Percentiles rank a stretch among this genome's conserved stretches.
These are phyloP conservation scores for Moelleriella libera DNA, from an alignment of 2,329 filamentous ascomycete species.

Conservation along the genomic window DNA sequence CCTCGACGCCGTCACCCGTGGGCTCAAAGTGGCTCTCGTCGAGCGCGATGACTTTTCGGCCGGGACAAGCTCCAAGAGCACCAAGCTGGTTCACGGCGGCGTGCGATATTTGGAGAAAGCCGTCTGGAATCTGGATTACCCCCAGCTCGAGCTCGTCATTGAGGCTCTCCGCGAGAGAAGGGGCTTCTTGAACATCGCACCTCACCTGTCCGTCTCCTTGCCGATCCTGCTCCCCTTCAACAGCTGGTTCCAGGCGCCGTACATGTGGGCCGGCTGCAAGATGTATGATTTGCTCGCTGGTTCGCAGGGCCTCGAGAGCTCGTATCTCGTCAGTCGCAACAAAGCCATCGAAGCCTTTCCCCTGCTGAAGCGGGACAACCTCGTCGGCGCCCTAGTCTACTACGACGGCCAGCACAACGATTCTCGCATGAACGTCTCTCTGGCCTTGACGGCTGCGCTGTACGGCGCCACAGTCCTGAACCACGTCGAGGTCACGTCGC, in stretches of 20 bases:
- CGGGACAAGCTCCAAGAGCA: constrained; percentile 76
- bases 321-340: constrained; percentile 65
- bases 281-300: constrained; percentile 72
- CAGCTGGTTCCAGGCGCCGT: constrained; percentile 72
- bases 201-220: constrained; percentile 67
- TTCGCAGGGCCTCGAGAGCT: constrained; percentile 69
- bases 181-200: constrained; percentile 72
- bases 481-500: constrained; percentile 62
- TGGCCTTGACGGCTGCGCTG: constrained; percentile 66
- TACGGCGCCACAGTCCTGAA: constrained; percentile 72
- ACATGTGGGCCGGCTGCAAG: constrained; percentile 59
- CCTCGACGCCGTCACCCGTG: constrained; percentile 65
- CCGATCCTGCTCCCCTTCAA: constrained; percentile 74
- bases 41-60: constrained; percentile 74
- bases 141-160: constrained; percentile 67
- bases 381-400: constrained; percentile 71
- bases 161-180: constrained; percentile 72
- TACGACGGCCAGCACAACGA: constrained; percentile 83
- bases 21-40: constrained; percentile 66
- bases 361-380: constrained; percentile 58
- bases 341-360: constrained; percentile 68
- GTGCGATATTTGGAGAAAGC: constrained; percentile 80
- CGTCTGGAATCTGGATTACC: constrained; percentile 73
- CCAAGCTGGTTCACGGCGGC: constrained; percentile 74
- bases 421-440: constrained; percentile 73